These are phyloP conservation scores for Wickerhamomyces xylosicus DNA, from an alignment of 805 yeast species.

Conservation along the genomic window DNA sequence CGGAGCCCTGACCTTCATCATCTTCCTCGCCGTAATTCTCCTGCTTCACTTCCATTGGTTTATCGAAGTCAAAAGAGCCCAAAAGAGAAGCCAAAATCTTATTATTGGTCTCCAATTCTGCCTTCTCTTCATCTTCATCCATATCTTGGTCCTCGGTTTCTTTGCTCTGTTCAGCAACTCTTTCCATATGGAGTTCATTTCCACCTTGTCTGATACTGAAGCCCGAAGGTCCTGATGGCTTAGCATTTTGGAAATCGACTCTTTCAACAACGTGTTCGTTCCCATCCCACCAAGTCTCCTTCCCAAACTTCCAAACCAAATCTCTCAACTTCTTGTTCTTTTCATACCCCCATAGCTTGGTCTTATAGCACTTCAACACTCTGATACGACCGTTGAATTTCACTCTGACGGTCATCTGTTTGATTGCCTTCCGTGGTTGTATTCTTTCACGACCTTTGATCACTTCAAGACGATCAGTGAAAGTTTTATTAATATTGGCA, in stretches of 20 bases:
- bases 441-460: constrained; percentile 55
- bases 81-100: constrained; percentile 39
- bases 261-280: constrained; percentile 71
- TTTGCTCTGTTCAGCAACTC: constrained; percentile 5
- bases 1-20: constrained; percentile 29
- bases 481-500: constrained; percentile 24
- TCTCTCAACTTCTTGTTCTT: constrained; percentile 53
- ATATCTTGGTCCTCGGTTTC: constrained; percentile 7
- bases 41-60: constrained; percentile 30
- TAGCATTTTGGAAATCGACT: constrained; percentile 16
- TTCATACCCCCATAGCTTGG: constrained; percentile 87
- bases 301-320: constrained; percentile 48
- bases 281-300: constrained; percentile 74
- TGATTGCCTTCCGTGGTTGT: constrained; percentile 40
- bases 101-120: constrained; percentile 34
- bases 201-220: constrained; percentile 8
- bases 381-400: constrained; percentile 46
- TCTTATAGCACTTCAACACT: constrained; percentile 51
- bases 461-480: constrained; percentile 33
- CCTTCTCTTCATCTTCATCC: constrained; percentile 25
- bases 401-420: constrained; percentile 54
- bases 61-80: constrained; percentile 39
- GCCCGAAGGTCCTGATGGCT: too few relatives aligned
- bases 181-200: constrained; percentile 9
- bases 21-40: constrained; percentile 24